These are phyloP conservation scores for Aspergillus brunneoviolaceus DNA, from an alignment of 2,329 filamentous ascomycete species.

Conservation along the genomic window DNA sequence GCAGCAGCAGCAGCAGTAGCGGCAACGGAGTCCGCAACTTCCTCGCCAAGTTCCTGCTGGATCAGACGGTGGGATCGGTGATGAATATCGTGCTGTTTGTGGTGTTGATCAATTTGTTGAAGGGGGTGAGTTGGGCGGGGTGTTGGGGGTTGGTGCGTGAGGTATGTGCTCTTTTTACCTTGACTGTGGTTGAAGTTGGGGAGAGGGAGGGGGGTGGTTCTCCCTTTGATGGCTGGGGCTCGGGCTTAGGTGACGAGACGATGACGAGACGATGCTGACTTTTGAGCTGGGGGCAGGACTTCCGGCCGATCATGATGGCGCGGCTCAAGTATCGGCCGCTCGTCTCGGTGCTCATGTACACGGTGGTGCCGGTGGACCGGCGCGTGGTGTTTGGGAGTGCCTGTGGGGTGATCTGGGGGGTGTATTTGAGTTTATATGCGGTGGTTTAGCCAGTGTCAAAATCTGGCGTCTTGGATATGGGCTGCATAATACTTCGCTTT, in stretches of 20 bases:
- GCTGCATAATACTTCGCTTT: too few relatives aligned
- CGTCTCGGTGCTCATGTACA: constrained; percentile 69
- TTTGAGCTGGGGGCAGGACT: constrained; percentile 49
- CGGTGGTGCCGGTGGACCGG: constrained; percentile 68
- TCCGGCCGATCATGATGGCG: constrained; percentile 64
- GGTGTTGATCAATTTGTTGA: constrained; percentile 51
- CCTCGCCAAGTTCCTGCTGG: constrained; percentile 57
- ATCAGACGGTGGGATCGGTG: constrained; percentile 57
- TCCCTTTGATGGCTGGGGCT: neutral
- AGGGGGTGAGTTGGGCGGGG: constrained; percentile 30
- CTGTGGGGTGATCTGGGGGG: constrained; percentile 71
- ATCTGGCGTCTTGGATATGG: too few relatives aligned
- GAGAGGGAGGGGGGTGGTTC: too few relatives aligned
- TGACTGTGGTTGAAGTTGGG: too few relatives aligned
- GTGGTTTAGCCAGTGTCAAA: constrained; percentile 26
- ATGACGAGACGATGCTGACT: too few relatives aligned
- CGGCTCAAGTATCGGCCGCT: constrained; percentile 72
- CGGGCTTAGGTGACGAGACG: neutral
- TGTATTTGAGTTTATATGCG: constrained; percentile 69
- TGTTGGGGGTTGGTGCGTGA: constrained; percentile 31
- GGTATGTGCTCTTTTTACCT: constrained; percentile 24
- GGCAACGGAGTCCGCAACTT: constrained; percentile 43
- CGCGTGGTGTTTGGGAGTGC: constrained; percentile 70
- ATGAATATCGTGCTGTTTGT: constrained; percentile 60
- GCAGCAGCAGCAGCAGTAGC: neutral